A percentile compares a stretch with the other conserved stretches of the same genome.
These are phyloP conservation scores for Monilinia laxa DNA, from an alignment of 2,329 filamentous ascomycete genomes.

Conservation along the genomic window DNA sequence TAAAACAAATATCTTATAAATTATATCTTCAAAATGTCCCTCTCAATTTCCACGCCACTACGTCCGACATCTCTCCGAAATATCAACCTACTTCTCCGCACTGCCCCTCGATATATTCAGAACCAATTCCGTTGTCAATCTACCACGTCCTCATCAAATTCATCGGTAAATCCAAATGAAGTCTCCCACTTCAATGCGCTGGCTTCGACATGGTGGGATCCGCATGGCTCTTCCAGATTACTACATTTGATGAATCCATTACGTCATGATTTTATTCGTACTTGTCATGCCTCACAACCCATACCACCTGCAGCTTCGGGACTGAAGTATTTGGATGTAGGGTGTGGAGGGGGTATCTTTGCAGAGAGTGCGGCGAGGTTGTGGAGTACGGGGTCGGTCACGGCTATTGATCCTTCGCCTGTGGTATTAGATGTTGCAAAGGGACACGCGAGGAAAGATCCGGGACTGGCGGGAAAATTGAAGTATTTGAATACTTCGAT, in stretches of 20 bases:
- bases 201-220: conserved; percentile 96
- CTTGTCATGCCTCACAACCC: conserved; percentile 62
- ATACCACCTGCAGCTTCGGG: conserved; percentile 44
- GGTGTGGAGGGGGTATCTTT: conserved; percentile 95
- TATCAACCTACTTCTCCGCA: conserved; percentile 37
- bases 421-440: conserved; percentile 74
- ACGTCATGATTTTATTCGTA: conserved; percentile 84
- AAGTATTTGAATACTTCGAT: conserved; percentile 74
- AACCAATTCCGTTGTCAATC: conserved; percentile 35
- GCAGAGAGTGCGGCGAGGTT: conserved; percentile 80
- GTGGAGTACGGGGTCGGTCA: conserved; percentile 60
- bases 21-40: conserved; percentile 15
- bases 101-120: conserved; percentile 37
- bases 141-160: conserved; percentile 43
- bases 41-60: conserved; percentile 27
- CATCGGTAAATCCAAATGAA: conserved; percentile 84
- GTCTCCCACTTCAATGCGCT: conserved; percentile 93
- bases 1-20: background rate
- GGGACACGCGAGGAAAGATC: conserved; percentile 73
- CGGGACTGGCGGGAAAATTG: conserved; percentile 61
- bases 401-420: conserved; percentile 75
- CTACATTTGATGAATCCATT: conserved; percentile 98
- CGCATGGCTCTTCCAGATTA: conserved; percentile 84
- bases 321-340: conserved; percentile 81
- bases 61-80: conserved; percentile 37